Conservation (phyloP, 441 rosid genomes). For the Gossypium schwendimanii region DNA sequence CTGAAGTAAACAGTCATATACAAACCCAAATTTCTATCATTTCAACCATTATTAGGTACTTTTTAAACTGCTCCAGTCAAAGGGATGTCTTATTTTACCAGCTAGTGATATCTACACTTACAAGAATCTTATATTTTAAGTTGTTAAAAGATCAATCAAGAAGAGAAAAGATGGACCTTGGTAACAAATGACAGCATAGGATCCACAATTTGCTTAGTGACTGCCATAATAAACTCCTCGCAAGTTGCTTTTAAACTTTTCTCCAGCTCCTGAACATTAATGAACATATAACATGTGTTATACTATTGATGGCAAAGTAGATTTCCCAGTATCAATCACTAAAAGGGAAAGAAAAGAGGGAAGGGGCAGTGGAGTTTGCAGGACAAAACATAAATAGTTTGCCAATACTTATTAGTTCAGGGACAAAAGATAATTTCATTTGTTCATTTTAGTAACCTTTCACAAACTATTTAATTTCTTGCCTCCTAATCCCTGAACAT, state of each 20-base stretch:
- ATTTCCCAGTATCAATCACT: not conserved
- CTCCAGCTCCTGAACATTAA: conserved; percentile 72
- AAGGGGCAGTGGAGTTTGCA: not conserved
- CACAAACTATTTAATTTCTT: not conserved
- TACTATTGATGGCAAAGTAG: not conserved
- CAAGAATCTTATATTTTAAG: not conserved
- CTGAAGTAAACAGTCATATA: not conserved
- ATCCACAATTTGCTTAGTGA: conserved; percentile 88
- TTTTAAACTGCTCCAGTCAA: not conserved
- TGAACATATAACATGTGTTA: not conserved
- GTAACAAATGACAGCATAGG: conserved; percentile 95
- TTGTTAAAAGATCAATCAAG: not conserved
- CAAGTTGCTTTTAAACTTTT: conserved; percentile 88
- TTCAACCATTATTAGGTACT: not conserved
- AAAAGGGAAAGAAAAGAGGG: not conserved
- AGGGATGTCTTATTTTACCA: conserved; percentile 1
- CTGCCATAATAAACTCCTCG: conserved; percentile 97
- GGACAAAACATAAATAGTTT: not conserved
- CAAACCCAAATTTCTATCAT: not conserved
- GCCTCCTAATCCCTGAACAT: not conserved
- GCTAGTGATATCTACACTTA: not conserved
- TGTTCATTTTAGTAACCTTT: not conserved
- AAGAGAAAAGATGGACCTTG: conserved; percentile 50
- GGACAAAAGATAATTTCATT: not conserved
- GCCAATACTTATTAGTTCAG: not conserved